Percentiles rank a stretch among this genome's conserved stretches.
Conservation (phyloP, 495 filamentous ascomycete species). For the Cercophora sp. region DNA sequence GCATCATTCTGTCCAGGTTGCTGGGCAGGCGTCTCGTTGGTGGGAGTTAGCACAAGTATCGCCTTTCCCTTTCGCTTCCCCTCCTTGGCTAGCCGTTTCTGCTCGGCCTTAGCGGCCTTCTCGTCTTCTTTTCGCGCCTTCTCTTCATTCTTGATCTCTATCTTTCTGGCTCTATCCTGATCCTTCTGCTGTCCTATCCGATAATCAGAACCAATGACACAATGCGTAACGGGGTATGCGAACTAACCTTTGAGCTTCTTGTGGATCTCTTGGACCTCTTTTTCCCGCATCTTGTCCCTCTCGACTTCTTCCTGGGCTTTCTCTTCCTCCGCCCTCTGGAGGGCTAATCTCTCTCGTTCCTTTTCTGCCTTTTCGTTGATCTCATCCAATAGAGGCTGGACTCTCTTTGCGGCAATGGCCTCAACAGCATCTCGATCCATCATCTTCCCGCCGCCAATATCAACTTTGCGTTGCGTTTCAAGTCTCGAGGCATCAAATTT, state of each 20-base stretch:
- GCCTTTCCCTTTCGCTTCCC: slow-evolving; percentile 35
- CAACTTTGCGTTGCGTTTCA: slow-evolving; percentile 57
- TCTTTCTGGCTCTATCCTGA: slow-evolving; percentile 42
- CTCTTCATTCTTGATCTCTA: slow-evolving; percentile 50
- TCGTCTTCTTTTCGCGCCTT: slow-evolving; percentile 52
- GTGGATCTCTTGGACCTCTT: slow-evolving; percentile 41
- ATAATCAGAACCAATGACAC: no score
- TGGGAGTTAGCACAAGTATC: neutral
- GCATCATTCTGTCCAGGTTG: neutral
- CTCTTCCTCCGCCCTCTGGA: slow-evolving; percentile 46
- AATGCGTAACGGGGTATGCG: no score
- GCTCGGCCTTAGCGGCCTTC: slow-evolving; percentile 45
- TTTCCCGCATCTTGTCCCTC: slow-evolving; percentile 40
- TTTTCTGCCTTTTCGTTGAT: slow-evolving; percentile 72
- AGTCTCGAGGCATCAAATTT: slow-evolving; percentile 49
- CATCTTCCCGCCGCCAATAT: slow-evolving; percentile 76
- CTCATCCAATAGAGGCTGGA: slow-evolving; percentile 91
- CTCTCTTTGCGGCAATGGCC: slow-evolving; percentile 67
- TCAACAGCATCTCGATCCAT: slow-evolving; percentile 79
- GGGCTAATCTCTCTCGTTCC: slow-evolving; percentile 57
- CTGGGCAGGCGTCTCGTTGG: neutral
- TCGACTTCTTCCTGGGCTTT: slow-evolving; percentile 43
- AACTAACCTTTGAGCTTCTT: slow-evolving; percentile 42
- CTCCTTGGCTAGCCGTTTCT: slow-evolving; percentile 43
- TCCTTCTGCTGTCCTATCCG: slow-evolving; percentile 48